Percentiles rank a stretch among this genome's conserved stretches.
Conservation (phyloP, 306 rosid species). For the Cyamopsis tetragonoloba region DNA sequence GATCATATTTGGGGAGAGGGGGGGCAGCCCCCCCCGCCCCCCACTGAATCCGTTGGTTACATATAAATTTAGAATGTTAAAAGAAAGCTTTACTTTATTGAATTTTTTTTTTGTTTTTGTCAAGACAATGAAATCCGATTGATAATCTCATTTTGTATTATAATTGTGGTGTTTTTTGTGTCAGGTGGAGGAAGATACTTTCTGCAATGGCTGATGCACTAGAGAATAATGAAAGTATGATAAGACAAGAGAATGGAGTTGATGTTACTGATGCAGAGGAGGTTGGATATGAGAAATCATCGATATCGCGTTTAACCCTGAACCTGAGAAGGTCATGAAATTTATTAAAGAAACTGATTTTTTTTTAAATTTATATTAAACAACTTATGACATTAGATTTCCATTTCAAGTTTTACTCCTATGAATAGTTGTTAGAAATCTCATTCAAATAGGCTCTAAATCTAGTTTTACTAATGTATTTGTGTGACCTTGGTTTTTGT, state of each 20-base stretch:
- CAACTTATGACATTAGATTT: too few species aligned
- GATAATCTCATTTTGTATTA: background rate
- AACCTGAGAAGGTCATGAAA: slow-evolving; percentile 63
- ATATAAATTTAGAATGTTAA: background rate
- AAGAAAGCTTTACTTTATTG: background rate
- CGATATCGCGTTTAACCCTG: slow-evolving; percentile 71
- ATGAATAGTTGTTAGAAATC: background rate
- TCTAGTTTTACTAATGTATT: background rate
- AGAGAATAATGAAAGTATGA: slow-evolving; percentile 53
- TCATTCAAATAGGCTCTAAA: background rate
- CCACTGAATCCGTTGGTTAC: too few species aligned
- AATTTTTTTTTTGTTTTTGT: slow-evolving; percentile 3
- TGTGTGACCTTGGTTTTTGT: slow-evolving; percentile 17
- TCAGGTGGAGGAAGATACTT: slow-evolving; percentile 70
- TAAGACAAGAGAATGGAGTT: slow-evolving; percentile 54
- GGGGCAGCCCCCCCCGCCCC: too few species aligned
- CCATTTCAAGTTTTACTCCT: too few species aligned
- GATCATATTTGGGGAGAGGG: too few species aligned
- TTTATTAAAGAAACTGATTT: too few species aligned
- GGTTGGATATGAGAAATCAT: slow-evolving; percentile 59
- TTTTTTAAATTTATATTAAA: too few species aligned
- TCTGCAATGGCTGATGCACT: slow-evolving; percentile 68
- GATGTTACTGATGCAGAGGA: slow-evolving; percentile 66
- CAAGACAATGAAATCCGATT: background rate
- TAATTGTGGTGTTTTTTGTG: slow-evolving; percentile 3